These are phyloP conservation scores for Debaryomyces castellii DNA, from an alignment of 805 yeast genomes.

Conservation along the genomic window DNA sequence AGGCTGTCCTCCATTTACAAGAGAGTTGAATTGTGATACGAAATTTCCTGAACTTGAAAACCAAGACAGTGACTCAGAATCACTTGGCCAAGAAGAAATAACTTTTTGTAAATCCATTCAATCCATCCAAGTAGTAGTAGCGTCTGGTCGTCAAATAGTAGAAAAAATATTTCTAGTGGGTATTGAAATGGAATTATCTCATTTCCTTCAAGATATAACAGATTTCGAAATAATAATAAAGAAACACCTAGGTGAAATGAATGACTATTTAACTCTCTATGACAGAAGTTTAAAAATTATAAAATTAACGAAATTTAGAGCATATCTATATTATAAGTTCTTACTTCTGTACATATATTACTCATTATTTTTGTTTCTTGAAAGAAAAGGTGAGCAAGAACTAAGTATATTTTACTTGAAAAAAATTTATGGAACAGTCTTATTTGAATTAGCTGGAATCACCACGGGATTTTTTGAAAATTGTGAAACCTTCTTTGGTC, in stretches of 20 bases:
- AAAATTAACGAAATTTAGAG: slow-evolving; percentile 3
- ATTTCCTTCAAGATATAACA: not conserved
- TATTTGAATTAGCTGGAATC: slow-evolving; percentile 4
- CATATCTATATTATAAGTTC: slow-evolving; percentile 2
- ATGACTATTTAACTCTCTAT: slow-evolving; percentile 1
- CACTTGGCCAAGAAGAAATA: not conserved
- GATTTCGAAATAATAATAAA: slow-evolving; percentile 3
- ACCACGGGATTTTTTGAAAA: not conserved
- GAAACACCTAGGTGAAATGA: slow-evolving; percentile 1
- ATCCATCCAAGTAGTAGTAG: not conserved
- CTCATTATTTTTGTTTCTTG: slow-evolving; percentile 1
- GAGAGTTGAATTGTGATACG: not conserved
- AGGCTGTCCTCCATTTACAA: not conserved
- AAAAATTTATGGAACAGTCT: slow-evolving; percentile 15
- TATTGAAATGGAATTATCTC: not conserved
- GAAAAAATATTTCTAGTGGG: not conserved
- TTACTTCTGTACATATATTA: slow-evolving; percentile 3
- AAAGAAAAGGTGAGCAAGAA: slow-evolving; percentile 16
- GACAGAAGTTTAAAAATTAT: not conserved
- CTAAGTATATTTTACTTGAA: slow-evolving; percentile 33
- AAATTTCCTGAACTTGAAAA: not conserved
- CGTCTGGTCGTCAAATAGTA: not conserved
- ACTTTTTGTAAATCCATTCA: not conserved
- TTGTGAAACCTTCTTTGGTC: slow-evolving; percentile 4
- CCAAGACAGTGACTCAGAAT: not conserved